Conservation (phyloP, 1,284 basidiomycete genomes). For the Flammula alnicola region DNA sequence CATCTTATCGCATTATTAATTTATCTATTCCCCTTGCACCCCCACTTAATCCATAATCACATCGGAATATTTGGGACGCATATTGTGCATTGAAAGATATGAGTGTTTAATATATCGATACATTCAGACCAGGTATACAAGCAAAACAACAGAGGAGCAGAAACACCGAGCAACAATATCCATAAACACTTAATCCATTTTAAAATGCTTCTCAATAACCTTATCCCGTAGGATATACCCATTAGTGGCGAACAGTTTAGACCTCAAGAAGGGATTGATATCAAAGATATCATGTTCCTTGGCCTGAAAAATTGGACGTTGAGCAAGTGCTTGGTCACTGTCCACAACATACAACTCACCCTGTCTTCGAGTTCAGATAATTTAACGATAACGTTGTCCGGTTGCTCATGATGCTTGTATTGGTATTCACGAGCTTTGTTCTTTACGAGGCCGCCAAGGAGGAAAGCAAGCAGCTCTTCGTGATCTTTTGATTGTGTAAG, state of each 20-base stretch:
- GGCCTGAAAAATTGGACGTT: slow-evolving; percentile 53
- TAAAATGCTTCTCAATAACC: slow-evolving; percentile 74
- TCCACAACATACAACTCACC: slow-evolving; percentile 49
- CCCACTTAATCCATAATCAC: slow-evolving; percentile 7
- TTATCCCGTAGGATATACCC: slow-evolving; percentile 79
- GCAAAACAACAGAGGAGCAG: slow-evolving; percentile 20
- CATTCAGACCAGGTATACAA: slow-evolving; percentile 22
- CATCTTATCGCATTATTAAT: slow-evolving; percentile 12
- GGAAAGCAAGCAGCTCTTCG: slow-evolving; percentile 93
- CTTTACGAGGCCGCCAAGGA: slow-evolving; percentile 94
- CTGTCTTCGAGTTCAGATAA: slow-evolving; percentile 82
- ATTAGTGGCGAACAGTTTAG: slow-evolving; percentile 87
- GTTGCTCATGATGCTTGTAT: slow-evolving; percentile 76
- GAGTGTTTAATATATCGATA: slow-evolving; percentile 16
- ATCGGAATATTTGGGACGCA: neutral
- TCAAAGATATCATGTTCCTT: slow-evolving; percentile 97
- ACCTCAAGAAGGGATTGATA: slow-evolving; percentile 82
- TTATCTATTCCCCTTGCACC: slow-evolving; percentile 12
- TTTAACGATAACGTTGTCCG: slow-evolving; percentile 76
- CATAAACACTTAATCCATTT: slow-evolving; percentile 21
- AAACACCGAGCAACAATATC: slow-evolving; percentile 12
- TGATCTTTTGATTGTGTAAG: slow-evolving; percentile 93
- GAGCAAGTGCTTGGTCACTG: neutral
- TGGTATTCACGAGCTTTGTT: slow-evolving; percentile 90
- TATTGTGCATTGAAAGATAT: slow-evolving; percentile 1